A percentile compares a stretch with the other conserved stretches of the same genome.
These are phyloP conservation scores for Penicillium nordicum DNA, from an alignment of 2,329 filamentous ascomycete genomes.

Conservation along the genomic window DNA sequence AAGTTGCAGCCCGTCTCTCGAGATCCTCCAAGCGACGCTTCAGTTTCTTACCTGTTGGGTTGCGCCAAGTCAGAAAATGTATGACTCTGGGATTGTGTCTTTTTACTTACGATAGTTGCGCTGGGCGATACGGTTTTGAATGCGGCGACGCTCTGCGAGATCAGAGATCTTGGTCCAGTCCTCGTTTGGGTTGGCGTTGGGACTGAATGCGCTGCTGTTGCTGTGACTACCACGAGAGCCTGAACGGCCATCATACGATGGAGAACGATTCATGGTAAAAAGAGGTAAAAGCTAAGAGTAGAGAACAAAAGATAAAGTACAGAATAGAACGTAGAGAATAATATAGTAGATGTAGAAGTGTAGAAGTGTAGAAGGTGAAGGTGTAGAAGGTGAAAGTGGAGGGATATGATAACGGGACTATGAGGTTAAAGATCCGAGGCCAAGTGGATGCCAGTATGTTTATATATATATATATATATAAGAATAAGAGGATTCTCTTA, in stretches of 20 bases:
- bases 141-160: slow-evolving; percentile 85
- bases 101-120: slow-evolving; percentile 81
- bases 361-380: background rate
- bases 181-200: slow-evolving; percentile 90
- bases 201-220: slow-evolving; percentile 92
- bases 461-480: slow-evolving; percentile 16
- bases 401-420: slow-evolving; percentile 2
- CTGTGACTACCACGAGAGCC: slow-evolving; percentile 64
- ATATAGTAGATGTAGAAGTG: slow-evolving; percentile 1
- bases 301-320: slow-evolving; percentile 4
- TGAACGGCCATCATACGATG: slow-evolving; percentile 27
- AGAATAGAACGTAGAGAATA: background rate
- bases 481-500: background rate
- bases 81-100: background rate
- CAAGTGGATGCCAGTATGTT: slow-evolving; percentile 9
- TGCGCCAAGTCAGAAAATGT: background rate
- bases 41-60: slow-evolving; percentile 58
- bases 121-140: slow-evolving; percentile 97
- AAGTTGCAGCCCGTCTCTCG: slow-evolving; percentile 59
- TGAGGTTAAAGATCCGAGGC: slow-evolving; percentile 2
- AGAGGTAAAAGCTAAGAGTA: slow-evolving; percentile 1
- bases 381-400: background rate
- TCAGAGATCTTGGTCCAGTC: slow-evolving; percentile 99
- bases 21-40: slow-evolving; percentile 65
- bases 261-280: slow-evolving; percentile 32